These are phyloP conservation scores for Canavalia gladiata DNA, from an alignment of 306 rosid genomes.

Conservation along the genomic window DNA sequence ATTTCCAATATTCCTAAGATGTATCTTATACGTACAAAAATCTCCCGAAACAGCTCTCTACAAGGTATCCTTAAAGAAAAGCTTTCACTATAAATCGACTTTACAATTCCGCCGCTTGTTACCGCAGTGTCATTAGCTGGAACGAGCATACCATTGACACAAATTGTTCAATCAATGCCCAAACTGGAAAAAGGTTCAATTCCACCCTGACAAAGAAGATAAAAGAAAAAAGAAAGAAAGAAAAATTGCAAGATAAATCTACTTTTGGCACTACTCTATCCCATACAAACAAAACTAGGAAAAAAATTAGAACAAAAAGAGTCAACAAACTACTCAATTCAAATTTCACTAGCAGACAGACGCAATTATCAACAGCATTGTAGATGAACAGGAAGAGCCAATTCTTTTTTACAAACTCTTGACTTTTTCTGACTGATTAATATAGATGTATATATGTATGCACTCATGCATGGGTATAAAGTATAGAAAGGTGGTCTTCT, in stretches of 20 bases:
- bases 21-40: slow-evolving; percentile 25
- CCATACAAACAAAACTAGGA: slow-evolving; percentile 5
- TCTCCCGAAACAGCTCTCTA: slow-evolving; percentile 28
- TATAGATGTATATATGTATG: neutral
- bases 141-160: slow-evolving; percentile 53
- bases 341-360: slow-evolving; percentile 20
- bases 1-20: slow-evolving; percentile 29
- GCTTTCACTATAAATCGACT: slow-evolving; percentile 32
- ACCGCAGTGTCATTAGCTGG: slow-evolving; percentile 52
- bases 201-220: slow-evolving; percentile 60
- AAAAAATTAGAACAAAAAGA: neutral
- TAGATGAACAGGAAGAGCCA: slow-evolving; percentile 10
- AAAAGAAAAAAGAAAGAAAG: neutral
- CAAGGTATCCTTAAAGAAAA: slow-evolving; percentile 23
- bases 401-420: neutral
- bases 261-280: slow-evolving; percentile 23
- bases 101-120: slow-evolving; percentile 38
- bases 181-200: slow-evolving; percentile 66
- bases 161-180: slow-evolving; percentile 70
- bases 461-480: neutral
- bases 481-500: slow-evolving; percentile 28
- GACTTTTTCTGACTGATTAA: neutral
- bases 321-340: neutral
- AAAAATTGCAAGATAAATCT: slow-evolving; percentile 51
- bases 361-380: slow-evolving; percentile 30